These are phyloP conservation scores for Penicillium cosmopolitanum DNA, from an alignment of 495 filamentous ascomycete species.

Conservation along the genomic window DNA sequence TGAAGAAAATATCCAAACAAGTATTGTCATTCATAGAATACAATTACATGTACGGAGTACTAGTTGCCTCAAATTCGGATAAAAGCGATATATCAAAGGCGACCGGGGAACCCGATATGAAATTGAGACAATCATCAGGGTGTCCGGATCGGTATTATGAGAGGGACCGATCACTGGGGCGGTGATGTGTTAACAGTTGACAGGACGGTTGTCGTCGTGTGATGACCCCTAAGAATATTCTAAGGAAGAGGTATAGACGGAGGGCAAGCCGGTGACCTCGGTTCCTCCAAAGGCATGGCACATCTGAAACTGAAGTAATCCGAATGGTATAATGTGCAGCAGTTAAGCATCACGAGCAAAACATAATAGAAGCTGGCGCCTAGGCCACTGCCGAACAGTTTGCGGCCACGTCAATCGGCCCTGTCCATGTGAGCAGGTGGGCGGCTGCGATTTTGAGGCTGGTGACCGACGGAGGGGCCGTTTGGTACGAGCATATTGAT, in stretches of 20 bases:
- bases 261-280: background rate
- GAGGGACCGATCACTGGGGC: constrained; percentile 14
- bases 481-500: constrained; percentile 5
- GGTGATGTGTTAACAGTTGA: constrained; percentile 29
- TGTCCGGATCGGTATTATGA: background rate
- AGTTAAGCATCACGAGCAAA: constrained; percentile 18
- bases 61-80: background rate
- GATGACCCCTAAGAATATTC: constrained; percentile 10
- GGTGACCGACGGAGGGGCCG: constrained; percentile 15
- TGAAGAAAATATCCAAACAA: background rate
- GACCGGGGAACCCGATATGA: constrained; percentile 14
- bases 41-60: constrained; percentile 12
- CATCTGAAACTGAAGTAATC: background rate
- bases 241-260: background rate
- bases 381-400: constrained; percentile 19
- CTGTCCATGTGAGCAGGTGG: constrained; percentile 27
- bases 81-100: constrained; percentile 11
- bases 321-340: background rate
- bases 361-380: constrained; percentile 2
- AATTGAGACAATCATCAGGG: constrained; percentile 1
- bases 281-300: background rate
- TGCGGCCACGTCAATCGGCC: constrained; percentile 30
- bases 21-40: constrained; percentile 14
- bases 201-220: constrained; percentile 28
- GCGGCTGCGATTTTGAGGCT: constrained; percentile 23